Conservation (phyloP, 2,329 filamentous ascomycete genomes). For the Escovopsis weberi region DNA sequence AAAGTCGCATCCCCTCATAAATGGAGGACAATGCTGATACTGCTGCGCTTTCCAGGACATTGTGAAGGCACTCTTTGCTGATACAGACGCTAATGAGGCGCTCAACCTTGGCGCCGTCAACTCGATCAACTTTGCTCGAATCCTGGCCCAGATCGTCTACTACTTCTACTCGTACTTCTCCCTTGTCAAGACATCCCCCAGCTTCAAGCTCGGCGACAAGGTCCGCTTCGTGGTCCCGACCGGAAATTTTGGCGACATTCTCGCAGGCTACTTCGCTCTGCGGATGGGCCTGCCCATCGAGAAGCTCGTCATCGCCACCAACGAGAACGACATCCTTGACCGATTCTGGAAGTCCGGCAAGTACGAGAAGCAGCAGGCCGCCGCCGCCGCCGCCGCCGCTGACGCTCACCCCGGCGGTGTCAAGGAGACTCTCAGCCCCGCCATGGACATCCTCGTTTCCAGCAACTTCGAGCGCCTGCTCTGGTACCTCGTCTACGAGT, state of each 20-base stretch:
- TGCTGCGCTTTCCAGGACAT: constrained; percentile 78
- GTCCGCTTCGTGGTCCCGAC: constrained; percentile 83
- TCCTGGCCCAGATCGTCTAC: constrained; percentile 92
- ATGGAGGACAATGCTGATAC: constrained; percentile 49
- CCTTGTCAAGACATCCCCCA: constrained; percentile 45
- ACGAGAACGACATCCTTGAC: constrained; percentile 94
- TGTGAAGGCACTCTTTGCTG: constrained; percentile 82
- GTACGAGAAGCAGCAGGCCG: constrained; percentile 71
- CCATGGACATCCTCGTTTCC: constrained; percentile 95
- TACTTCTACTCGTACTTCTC: constrained; percentile 93
- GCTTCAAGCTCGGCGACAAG: constrained; percentile 50
- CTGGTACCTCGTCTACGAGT: constrained; percentile 79
- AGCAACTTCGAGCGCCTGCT: constrained; percentile 94
- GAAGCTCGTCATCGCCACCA: constrained; percentile 85
- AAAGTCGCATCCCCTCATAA: neutral
- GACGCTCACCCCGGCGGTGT: constrained; percentile 58
- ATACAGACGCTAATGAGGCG: constrained; percentile 66
- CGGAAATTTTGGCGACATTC: constrained; percentile 92
- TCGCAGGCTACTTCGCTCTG: constrained; percentile 85
- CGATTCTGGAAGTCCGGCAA: constrained; percentile 83
- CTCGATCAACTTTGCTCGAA: constrained; percentile 91
- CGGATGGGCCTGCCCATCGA: constrained; percentile 79
- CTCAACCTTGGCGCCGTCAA: constrained; percentile 87
- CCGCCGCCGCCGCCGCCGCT: constrained; percentile 25
- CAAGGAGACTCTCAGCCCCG: constrained; percentile 82